Percentiles rank a stretch among this genome's conserved stretches.
These are phyloP conservation scores for Amaranthus tricolor DNA, from an alignment of 179 eudicot genomes.

Conservation along the genomic window DNA sequence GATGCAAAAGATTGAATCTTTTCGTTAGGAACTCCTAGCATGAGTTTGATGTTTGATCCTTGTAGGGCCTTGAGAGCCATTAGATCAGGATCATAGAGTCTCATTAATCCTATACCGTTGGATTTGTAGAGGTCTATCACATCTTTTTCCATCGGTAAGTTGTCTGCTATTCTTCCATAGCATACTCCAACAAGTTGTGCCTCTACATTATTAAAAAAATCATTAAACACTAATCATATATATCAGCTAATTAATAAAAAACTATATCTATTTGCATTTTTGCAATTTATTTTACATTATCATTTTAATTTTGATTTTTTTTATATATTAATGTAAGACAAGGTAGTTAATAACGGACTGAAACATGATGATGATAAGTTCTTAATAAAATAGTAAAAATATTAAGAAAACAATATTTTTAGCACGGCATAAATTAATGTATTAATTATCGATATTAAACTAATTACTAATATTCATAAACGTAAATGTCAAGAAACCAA, in stretches of 20 bases:
- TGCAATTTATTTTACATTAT: too few relatives aligned
- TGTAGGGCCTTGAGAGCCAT: constrained; percentile 41
- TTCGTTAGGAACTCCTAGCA: constrained; percentile 38
- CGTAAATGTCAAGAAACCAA: too few relatives aligned
- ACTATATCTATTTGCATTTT: too few relatives aligned
- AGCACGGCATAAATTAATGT: too few relatives aligned
- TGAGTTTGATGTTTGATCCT: constrained; percentile 42
- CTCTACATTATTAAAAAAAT: constrained; percentile 25
- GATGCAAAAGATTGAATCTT: constrained; percentile 27
- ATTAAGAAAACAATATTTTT: too few relatives aligned
- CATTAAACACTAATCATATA: too few relatives aligned
- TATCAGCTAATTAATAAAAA: too few relatives aligned
- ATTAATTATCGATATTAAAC: too few relatives aligned
- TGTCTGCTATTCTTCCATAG: constrained; percentile 37
- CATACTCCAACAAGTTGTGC: constrained; percentile 48
- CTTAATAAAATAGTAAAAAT: too few relatives aligned
- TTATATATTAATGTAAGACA: too few relatives aligned
- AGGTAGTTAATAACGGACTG: background rate
- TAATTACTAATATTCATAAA: too few relatives aligned
- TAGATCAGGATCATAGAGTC: constrained; percentile 44
- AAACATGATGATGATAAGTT: too few relatives aligned
- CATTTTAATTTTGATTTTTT: background rate
- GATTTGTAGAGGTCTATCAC: constrained; percentile 41
- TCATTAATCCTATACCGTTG: constrained; percentile 37
- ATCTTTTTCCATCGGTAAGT: constrained; percentile 41